These are phyloP conservation scores for Wallacemonas rigidus DNA, from an alignment of 208 protist genomes.

Conservation along the genomic window DNA sequence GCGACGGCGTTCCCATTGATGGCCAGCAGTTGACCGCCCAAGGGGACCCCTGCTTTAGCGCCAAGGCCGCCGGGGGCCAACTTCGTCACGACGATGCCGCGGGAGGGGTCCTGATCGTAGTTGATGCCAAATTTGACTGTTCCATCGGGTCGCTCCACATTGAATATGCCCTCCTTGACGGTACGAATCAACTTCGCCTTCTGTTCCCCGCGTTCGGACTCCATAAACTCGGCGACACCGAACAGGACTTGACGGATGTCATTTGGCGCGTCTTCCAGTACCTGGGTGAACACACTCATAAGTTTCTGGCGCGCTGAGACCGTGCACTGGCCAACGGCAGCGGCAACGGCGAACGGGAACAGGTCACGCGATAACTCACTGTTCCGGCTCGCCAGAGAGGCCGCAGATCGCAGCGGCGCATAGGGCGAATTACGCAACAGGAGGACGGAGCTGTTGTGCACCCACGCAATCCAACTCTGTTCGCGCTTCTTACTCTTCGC, in stretches of 20 bases:
- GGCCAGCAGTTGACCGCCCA: slow-evolving; percentile 66
- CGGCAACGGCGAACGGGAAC: slow-evolving; percentile 81
- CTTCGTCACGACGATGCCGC: slow-evolving; percentile 84
- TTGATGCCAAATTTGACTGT: slow-evolving; percentile 89
- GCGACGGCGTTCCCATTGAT: slow-evolving; percentile 72
- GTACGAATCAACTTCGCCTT: slow-evolving; percentile 46
- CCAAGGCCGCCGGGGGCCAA: slow-evolving; percentile 76
- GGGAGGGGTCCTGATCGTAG: slow-evolving; percentile 76
- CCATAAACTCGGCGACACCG: slow-evolving; percentile 84
- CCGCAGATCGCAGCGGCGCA: slow-evolving; percentile 58
- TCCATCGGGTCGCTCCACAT: slow-evolving; percentile 52
- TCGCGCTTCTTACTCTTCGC: slow-evolving; percentile 86
- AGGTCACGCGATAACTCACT: slow-evolving; percentile 79
- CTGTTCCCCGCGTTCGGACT: slow-evolving; percentile 73
- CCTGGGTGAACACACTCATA: slow-evolving; percentile 75
- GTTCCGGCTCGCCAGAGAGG: slow-evolving; percentile 60
- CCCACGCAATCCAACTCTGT: slow-evolving; percentile 89
- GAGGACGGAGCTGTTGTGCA: slow-evolving; percentile 77
- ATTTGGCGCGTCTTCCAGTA: slow-evolving; percentile 62
- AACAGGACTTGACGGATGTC: slow-evolving; percentile 85
- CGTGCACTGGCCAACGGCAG: slow-evolving; percentile 60
- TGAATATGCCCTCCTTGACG: slow-evolving; percentile 45
- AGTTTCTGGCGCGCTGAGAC: slow-evolving; percentile 42
- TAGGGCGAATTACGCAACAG: slow-evolving; percentile 84
- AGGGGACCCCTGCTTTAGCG: slow-evolving; percentile 61